phyloP scores from a whole-genome alignment of 306 rosid genomes.

The Dalbergia cultrata region DNA sequence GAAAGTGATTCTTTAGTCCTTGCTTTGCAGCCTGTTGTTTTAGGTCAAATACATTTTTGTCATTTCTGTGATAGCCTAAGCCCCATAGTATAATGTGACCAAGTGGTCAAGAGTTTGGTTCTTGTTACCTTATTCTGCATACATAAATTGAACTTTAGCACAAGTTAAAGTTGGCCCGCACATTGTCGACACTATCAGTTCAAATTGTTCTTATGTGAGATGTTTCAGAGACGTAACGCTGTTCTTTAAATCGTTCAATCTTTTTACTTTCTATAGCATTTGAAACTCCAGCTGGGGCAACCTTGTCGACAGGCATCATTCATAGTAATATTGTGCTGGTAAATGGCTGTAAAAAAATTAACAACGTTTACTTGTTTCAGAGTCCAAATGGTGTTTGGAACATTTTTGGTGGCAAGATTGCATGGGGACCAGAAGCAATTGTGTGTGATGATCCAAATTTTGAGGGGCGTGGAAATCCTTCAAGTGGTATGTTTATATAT shows the following conservation, averaged over 20 bases:
- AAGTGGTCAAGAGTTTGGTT: too few species aligned
- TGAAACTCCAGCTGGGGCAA: constrained; percentile 20
- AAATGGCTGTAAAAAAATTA: constrained; percentile 26
- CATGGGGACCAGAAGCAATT: constrained; percentile 89
- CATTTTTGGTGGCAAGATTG: constrained; percentile 81
- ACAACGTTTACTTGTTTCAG: constrained; percentile 57
- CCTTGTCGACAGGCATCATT: constrained; percentile 32
- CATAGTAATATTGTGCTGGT: not conserved
- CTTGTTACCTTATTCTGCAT: too few species aligned
- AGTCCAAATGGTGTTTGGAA: constrained; percentile 87
- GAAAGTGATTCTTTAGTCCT: constrained; percentile 4
- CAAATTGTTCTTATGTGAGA: too few species aligned
- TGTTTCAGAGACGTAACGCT: not conserved
- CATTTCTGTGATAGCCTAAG: too few species aligned
- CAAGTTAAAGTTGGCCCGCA: too few species aligned
- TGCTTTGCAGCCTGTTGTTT: not conserved
- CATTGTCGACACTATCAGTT: too few species aligned
- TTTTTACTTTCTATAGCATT: constrained; percentile 13
- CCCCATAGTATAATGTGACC: too few species aligned
- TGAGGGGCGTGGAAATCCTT: constrained; percentile 79
- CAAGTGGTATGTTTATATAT: constrained; percentile 64
- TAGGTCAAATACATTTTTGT: too few species aligned
- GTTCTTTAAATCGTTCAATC: not conserved
- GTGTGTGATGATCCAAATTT: constrained; percentile 86
- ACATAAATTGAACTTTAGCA: too few species aligned